These are phyloP conservation scores for Pythium vanterpoolii DNA, from an alignment of 352 stramenopile species.

Conservation along the genomic window DNA sequence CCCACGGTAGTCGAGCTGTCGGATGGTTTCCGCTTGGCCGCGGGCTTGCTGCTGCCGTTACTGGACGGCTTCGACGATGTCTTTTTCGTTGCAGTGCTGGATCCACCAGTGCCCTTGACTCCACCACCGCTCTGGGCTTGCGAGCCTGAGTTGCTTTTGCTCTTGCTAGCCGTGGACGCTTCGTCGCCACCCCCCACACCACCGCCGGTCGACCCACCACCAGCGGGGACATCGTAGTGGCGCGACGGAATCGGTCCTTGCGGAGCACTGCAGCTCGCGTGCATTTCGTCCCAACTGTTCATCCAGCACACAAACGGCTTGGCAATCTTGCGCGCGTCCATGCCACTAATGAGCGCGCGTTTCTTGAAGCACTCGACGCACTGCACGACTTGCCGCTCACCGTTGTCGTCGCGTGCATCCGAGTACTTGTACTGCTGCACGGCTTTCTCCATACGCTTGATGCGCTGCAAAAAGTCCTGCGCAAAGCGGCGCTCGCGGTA, in stretches of 20 bases:
- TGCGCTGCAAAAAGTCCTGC: slow-evolving; percentile 57
- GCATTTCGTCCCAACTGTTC: slow-evolving; percentile 75
- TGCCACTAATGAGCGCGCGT: slow-evolving; percentile 65
- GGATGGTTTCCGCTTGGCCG: slow-evolving; percentile 17
- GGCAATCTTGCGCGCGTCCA: slow-evolving; percentile 61
- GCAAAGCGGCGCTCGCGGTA: slow-evolving; percentile 69
- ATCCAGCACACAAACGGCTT: slow-evolving; percentile 86
- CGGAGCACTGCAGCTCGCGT: slow-evolving; percentile 73
- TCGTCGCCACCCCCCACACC: slow-evolving; percentile 6
- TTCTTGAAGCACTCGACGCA: slow-evolving; percentile 73
- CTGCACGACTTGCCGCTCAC: slow-evolving; percentile 64
- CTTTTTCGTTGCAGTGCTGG: slow-evolving; percentile 4
- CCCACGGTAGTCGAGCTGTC: background rate
- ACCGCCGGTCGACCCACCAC: background rate
- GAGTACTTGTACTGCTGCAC: slow-evolving; percentile 62
- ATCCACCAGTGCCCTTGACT: background rate
- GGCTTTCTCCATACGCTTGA: slow-evolving; percentile 77
- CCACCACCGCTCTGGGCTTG: background rate
- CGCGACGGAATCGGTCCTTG: slow-evolving; percentile 35
- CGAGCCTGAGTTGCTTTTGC: slow-evolving; percentile 16
- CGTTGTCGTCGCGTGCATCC: slow-evolving; percentile 56
- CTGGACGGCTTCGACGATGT: slow-evolving; percentile 9
- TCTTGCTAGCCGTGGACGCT: no score
- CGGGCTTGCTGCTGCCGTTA: slow-evolving; percentile 12
- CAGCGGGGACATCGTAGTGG: slow-evolving; percentile 13